These are phyloP conservation scores for Mycena pura DNA, from an alignment of 768 basidiomycete genomes.

Conservation along the genomic window DNA sequence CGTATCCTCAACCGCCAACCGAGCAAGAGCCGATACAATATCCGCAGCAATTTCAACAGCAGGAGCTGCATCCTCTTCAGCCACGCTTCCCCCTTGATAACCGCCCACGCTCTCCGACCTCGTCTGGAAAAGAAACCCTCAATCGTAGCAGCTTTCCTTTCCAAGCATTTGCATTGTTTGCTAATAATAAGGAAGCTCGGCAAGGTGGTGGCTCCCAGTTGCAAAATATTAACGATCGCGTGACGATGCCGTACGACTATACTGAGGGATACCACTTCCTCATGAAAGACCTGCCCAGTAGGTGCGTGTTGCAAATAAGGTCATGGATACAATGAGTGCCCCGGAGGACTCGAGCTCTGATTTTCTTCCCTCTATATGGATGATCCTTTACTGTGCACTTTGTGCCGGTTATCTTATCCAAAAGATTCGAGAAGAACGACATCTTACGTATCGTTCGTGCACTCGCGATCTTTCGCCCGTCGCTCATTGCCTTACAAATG, in stretches of 20 bases:
- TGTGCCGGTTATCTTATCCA: slow-evolving; percentile 13
- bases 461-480: slow-evolving; percentile 94
- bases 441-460: slow-evolving; percentile 94
- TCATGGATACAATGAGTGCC: slow-evolving; percentile 47
- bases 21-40: slow-evolving; percentile 37
- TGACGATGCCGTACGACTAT: slow-evolving; percentile 87
- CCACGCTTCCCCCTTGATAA: slow-evolving; percentile 60
- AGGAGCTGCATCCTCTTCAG: slow-evolving; percentile 52
- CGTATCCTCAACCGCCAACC: slow-evolving; percentile 43
- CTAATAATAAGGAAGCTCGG: neutral
- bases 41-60: slow-evolving; percentile 32
- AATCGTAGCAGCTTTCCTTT: slow-evolving; percentile 34
- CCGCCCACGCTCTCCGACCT: slow-evolving; percentile 48
- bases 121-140: slow-evolving; percentile 35
- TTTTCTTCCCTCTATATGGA: slow-evolving; percentile 37
- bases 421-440: slow-evolving; percentile 95
- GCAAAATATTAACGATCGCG: slow-evolving; percentile 69
- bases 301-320: slow-evolving; percentile 61
- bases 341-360: slow-evolving; percentile 51
- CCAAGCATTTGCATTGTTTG: slow-evolving; percentile 29
- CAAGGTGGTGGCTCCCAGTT: slow-evolving; percentile 41
- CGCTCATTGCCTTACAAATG: slow-evolving; percentile 97
- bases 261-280: slow-evolving; percentile 96
- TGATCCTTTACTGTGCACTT: slow-evolving; percentile 17
- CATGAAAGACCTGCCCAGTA: slow-evolving; percentile 89